These are phyloP conservation scores for Pulveroboletus sp. DNA, from an alignment of 768 basidiomycete genomes.

Conservation along the genomic window DNA sequence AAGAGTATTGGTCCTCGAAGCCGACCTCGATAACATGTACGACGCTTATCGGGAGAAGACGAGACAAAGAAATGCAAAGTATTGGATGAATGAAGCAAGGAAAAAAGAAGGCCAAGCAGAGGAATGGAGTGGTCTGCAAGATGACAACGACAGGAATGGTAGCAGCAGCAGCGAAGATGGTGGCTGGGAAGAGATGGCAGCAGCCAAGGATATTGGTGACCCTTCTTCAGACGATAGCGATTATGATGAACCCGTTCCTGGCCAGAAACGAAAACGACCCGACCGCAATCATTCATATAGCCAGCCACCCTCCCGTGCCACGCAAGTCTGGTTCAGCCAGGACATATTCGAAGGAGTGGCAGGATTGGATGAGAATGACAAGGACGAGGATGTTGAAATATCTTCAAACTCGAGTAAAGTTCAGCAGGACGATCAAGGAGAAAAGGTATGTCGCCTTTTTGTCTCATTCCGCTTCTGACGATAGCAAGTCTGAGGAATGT, in stretches of 20 bases:
- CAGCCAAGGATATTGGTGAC: conserved; percentile 47
- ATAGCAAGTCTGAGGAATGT: conserved; percentile 25
- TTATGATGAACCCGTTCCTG: conserved; percentile 29
- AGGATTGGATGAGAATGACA: conserved; percentile 34
- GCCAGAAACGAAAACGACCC: conserved; percentile 43
- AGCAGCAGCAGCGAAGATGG: conserved; percentile 46
- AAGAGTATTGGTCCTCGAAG: conserved; percentile 66
- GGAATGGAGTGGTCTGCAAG: conserved; percentile 77
- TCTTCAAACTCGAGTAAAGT: conserved; percentile 29
- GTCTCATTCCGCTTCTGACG: conserved; percentile 7
- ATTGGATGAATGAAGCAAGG: conserved; percentile 76
- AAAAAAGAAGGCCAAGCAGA: conserved; percentile 70
- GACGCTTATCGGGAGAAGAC: conserved; percentile 79
- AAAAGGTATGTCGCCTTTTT: conserved; percentile 22
- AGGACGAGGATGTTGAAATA: conserved; percentile 24
- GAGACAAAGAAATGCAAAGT: conserved; percentile 84
- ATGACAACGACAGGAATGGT: conserved; percentile 39
- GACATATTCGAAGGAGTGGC: conserved; percentile 68
- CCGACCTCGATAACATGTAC: conserved; percentile 87
- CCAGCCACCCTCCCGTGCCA: conserved; percentile 47
- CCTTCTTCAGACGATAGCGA: conserved; percentile 55
- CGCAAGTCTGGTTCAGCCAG: conserved; percentile 95
- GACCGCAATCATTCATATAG: conserved; percentile 36
- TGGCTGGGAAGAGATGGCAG: conserved; percentile 69
- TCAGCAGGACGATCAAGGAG: conserved; percentile 28